A percentile compares a stretch with the other conserved stretches of the same genome.
phyloP scores from a whole-genome alignment of 352 stramenopile species.

The Phytophthora kernoviae region DNA sequence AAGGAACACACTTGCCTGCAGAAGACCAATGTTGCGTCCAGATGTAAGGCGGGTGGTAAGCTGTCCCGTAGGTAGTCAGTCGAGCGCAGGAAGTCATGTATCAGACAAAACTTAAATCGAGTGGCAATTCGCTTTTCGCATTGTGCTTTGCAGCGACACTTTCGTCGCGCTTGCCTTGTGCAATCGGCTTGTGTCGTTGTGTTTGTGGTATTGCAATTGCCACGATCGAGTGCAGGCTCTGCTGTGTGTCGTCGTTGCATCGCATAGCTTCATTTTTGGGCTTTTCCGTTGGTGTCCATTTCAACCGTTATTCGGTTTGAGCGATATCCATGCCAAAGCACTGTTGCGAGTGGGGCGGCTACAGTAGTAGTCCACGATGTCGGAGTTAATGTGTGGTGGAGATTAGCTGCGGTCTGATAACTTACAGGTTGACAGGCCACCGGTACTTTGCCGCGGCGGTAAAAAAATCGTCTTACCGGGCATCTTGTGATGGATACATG shows the following conservation, averaged over 20 bases:
- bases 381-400: not conserved
- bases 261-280: conserved; percentile 11
- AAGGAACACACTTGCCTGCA: conserved; percentile 16
- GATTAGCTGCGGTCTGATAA: not conserved
- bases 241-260: conserved; percentile 34
- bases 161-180: conserved; percentile 18
- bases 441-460: not conserved
- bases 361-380: too few species aligned
- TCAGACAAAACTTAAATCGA: not conserved
- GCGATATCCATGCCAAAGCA: too few species aligned
- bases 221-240: too few species aligned
- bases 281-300: too few species aligned
- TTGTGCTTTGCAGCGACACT: conserved; percentile 4
- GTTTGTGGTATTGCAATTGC: conserved; percentile 5
- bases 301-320: too few species aligned
- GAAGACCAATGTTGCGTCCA: conserved; percentile 5
- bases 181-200: conserved; percentile 8
- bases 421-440: not conserved
- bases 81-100: not conserved
- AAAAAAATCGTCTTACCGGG: conserved; percentile 13
- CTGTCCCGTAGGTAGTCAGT: not conserved
- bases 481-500: conserved; percentile 28
- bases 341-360: too few species aligned
- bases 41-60: not conserved
- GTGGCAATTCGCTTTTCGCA: not conserved